Conservation (phyloP, 495 filamentous ascomycete species). For the Hypoxylon crocopeplum region DNA sequence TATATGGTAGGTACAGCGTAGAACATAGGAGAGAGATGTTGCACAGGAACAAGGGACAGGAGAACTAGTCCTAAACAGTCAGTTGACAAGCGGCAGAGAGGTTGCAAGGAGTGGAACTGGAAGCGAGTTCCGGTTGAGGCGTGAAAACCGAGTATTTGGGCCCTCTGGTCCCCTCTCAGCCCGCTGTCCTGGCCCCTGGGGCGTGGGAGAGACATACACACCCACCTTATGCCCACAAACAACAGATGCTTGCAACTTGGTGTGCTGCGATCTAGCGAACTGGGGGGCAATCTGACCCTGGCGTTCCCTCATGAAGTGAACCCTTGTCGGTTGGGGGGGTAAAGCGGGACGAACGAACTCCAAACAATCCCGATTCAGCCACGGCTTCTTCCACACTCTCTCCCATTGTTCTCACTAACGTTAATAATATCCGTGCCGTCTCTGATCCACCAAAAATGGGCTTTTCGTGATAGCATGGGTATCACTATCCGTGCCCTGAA, state of each 20-base stretch:
- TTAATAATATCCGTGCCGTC: conserved; percentile 45
- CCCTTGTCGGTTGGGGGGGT: conserved; percentile 29
- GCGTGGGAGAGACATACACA: conserved; percentile 34
- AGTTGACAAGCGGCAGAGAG: conserved; percentile 36
- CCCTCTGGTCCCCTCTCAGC: conserved; percentile 39
- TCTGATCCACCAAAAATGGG: conserved; percentile 36
- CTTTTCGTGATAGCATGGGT: conserved; percentile 25
- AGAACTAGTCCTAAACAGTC: conserved; percentile 37
- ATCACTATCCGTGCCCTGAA: conserved; percentile 2
- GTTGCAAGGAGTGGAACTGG: conserved; percentile 40
- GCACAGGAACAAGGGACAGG: conserved; percentile 30
- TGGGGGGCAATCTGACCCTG: conserved; percentile 35
- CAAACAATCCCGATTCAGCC: conserved; percentile 39
- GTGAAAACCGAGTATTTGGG: conserved; percentile 42
- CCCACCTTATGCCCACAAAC: not conserved
- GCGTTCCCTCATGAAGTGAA: conserved; percentile 3
- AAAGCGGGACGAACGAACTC: conserved; percentile 38
- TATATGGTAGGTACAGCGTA: conserved; percentile 21
- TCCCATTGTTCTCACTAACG: conserved; percentile 27
- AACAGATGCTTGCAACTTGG: conserved; percentile 17
- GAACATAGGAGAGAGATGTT: conserved; percentile 26
- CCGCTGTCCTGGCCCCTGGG: conserved; percentile 41
- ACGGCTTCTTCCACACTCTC: conserved; percentile 30
- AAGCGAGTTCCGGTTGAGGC: conserved; percentile 42
- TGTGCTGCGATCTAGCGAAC: conserved; percentile 37